A percentile compares a stretch with the other conserved stretches of the same genome.
phyloP scores from a whole-genome alignment of 2,329 filamentous ascomycete genomes.

The Keithomyces neogunnii region DNA sequence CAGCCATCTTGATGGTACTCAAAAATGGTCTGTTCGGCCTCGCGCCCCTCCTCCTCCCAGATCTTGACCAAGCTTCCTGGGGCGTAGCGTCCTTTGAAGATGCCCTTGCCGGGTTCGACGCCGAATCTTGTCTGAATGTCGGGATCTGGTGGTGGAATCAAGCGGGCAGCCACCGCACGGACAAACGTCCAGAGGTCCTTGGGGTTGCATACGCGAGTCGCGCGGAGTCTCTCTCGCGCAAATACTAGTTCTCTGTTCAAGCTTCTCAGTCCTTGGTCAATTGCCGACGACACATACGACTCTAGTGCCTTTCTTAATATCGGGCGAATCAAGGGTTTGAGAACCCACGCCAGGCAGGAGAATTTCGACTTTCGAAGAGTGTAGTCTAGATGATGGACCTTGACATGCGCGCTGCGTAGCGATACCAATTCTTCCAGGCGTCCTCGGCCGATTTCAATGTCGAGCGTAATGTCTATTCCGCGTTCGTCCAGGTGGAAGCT shows the following conservation, averaged over 20 bases:
- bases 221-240: slow-evolving; percentile 76
- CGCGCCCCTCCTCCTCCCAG: slow-evolving; percentile 73
- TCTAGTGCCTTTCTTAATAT: slow-evolving; percentile 74
- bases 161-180: slow-evolving; percentile 68
- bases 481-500: slow-evolving; percentile 79
- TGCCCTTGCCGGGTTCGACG: slow-evolving; percentile 45
- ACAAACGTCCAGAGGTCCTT: slow-evolving; percentile 75
- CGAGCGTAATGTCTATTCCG: slow-evolving; percentile 78
- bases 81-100: slow-evolving; percentile 80
- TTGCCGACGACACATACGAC: slow-evolving; percentile 62
- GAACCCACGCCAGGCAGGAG: slow-evolving; percentile 68
- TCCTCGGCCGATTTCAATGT: slow-evolving; percentile 74
- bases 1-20: slow-evolving; percentile 66
- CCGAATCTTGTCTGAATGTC: slow-evolving; percentile 70
- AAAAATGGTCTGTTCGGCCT: slow-evolving; percentile 65
- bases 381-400: slow-evolving; percentile 83
- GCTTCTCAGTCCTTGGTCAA: slow-evolving; percentile 60
- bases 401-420: slow-evolving; percentile 66
- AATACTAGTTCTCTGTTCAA: slow-evolving; percentile 82
- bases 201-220: slow-evolving; percentile 72
- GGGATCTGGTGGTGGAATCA: slow-evolving; percentile 64
- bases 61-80: slow-evolving; percentile 82
- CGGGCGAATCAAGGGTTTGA: slow-evolving; percentile 77
- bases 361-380: slow-evolving; percentile 66
- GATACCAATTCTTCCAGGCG: slow-evolving; percentile 73